These are phyloP conservation scores for Gracilaria vermiculophylla DNA, from an alignment of 23 red algal genomes.

Conservation along the genomic window DNA sequence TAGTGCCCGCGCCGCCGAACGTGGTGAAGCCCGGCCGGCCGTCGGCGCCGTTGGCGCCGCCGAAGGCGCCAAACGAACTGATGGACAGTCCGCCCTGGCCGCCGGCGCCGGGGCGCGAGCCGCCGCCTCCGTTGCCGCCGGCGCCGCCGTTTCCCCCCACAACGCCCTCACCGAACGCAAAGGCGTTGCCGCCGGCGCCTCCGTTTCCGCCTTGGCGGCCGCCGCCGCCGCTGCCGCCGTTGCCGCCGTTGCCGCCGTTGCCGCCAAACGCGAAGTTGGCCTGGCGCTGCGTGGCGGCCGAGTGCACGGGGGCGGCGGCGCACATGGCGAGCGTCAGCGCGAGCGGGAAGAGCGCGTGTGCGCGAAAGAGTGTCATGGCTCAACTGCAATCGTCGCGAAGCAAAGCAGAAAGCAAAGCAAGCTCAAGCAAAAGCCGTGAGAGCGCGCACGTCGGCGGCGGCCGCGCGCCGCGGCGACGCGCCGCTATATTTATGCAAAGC, in stretches of 20 bases:
- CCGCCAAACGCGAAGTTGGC: not conserved
- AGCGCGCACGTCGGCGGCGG: too few species aligned
- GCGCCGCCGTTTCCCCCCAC: not conserved
- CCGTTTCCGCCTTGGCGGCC: not conserved
- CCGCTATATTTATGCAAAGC: too few species aligned
- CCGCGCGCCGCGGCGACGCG: too few species aligned
- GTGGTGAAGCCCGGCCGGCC: not conserved
- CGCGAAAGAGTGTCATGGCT: not conserved
- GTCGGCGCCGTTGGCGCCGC: not conserved
- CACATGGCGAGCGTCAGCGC: not conserved
- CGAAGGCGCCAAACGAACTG: not conserved
- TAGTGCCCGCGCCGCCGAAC: not conserved
- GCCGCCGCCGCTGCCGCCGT: not conserved
- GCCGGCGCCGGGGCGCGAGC: not conserved
- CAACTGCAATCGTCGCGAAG: too few species aligned
- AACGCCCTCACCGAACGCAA: not conserved
- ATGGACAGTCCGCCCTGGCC: not conserved
- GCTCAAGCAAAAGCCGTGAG: too few species aligned
- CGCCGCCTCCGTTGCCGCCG: constrained; percentile 3
- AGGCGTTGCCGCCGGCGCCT: not conserved
- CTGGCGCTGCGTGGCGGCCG: not conserved
- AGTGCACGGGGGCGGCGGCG: not conserved
- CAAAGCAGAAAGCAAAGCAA: too few species aligned
- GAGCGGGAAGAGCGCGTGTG: not conserved
- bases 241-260: not conserved